Percentiles rank a stretch among this genome's conserved stretches.
Evolutionary conservation across 345 rosid species (phyloP).

Genomic region (Populus deltoides): DNA sequence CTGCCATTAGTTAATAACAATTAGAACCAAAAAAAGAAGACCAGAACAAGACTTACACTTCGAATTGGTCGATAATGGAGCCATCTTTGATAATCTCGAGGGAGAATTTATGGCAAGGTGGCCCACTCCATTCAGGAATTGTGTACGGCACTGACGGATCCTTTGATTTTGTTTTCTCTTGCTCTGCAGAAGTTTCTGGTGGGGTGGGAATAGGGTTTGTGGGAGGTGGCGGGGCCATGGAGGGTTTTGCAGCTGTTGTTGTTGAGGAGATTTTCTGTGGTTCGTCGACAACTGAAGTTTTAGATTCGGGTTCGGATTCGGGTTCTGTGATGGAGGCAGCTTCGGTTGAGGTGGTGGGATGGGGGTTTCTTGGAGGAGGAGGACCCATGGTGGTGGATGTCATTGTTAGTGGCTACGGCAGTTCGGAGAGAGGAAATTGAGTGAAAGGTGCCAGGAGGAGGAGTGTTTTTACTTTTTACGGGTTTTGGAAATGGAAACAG

Average conservation of each 20-base stretch:
- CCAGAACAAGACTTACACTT: slow-evolving; percentile 43
- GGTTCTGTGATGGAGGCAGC: slow-evolving; percentile 13
- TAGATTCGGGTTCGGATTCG: background rate
- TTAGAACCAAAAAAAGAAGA: background rate
- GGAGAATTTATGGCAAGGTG: slow-evolving; percentile 57
- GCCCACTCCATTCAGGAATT: slow-evolving; percentile 88
- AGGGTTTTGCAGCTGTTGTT: background rate
- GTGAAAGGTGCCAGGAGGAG: background rate
- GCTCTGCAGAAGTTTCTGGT: background rate
- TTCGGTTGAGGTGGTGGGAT: slow-evolving; percentile 7
- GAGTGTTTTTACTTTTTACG: background rate
- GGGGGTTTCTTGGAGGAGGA: slow-evolving; percentile 25
- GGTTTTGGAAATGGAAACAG: too few species aligned
- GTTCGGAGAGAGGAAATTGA: background rate
- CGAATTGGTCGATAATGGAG: slow-evolving; percentile 53
- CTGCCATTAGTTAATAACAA: background rate
- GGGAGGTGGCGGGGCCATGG: slow-evolving; percentile 63
- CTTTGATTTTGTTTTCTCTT: background rate
- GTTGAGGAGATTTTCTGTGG: too few species aligned
- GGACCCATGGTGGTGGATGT: slow-evolving; percentile 36
- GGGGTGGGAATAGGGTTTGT: slow-evolving; percentile 28
- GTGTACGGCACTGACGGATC: slow-evolving; percentile 55
- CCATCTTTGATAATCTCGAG: slow-evolving; percentile 91
- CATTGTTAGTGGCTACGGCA: background rate
- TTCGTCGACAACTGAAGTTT: background rate